Evolutionary conservation across 2,329 filamentous ascomycete species (phyloP).

Genomic region (Xylariaceae sp.): DNA sequence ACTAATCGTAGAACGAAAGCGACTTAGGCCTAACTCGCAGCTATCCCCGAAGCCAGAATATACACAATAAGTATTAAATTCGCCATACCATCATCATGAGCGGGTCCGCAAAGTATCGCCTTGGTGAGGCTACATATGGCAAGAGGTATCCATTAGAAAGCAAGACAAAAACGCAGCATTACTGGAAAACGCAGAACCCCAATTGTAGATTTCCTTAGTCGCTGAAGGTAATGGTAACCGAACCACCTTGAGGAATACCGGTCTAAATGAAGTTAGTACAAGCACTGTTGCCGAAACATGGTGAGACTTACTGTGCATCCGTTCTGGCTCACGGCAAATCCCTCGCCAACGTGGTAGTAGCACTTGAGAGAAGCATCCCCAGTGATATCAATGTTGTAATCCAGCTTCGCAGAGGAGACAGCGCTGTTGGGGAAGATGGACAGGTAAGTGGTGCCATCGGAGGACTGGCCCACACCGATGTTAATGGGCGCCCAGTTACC

Average conservation of each 20-base stretch:
- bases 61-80: conserved; percentile 46
- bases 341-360: conserved; percentile 66
- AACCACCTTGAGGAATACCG: conserved; percentile 48
- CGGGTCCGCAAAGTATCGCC: conserved; percentile 31
- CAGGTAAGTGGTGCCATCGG: conserved; percentile 72
- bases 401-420: conserved; percentile 70
- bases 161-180: conserved; percentile 38
- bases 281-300: conserved; percentile 5
- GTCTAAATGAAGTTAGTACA: conserved; percentile 46
- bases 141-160: conserved; percentile 44
- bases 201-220: conserved; percentile 29
- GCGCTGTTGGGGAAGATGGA: conserved; percentile 86
- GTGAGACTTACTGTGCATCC: conserved; percentile 80
- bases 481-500: conserved; percentile 91
- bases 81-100: conserved; percentile 35
- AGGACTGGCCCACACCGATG: conserved; percentile 74
- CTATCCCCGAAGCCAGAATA: conserved; percentile 29
- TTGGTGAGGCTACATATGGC: conserved; percentile 36
- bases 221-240: conserved; percentile 53
- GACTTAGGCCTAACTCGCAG: neutral
- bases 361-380: conserved; percentile 68
- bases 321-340: conserved; percentile 61
- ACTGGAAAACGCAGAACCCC: conserved; percentile 30
- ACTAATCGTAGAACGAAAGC: no score
- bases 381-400: conserved; percentile 79